phyloP scores from a whole-genome alignment of 768 basidiomycete genomes.

The Hypholoma sublateritium region DNA sequence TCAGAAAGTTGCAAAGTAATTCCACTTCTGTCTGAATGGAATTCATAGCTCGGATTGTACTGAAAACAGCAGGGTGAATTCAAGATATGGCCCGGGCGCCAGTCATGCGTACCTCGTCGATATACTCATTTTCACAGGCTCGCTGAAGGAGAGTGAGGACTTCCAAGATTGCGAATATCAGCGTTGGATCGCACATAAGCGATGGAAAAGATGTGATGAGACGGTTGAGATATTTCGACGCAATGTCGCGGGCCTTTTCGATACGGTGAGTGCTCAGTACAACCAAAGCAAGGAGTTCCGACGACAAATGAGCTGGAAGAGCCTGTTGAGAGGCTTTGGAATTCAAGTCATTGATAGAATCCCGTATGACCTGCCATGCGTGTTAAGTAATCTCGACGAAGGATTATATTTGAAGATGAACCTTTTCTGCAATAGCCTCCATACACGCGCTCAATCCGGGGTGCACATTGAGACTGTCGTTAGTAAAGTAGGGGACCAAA shows the following conservation, averaged over 20 bases:
- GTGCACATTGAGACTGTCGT: conserved; percentile 79
- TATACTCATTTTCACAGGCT: conserved; percentile 87
- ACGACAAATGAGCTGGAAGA: conserved; percentile 63
- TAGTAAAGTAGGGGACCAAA: conserved; percentile 83
- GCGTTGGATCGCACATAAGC: conserved; percentile 84
- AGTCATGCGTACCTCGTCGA: conserved; percentile 70
- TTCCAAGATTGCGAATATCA: conserved; percentile 90
- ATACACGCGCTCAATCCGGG: conserved; percentile 69
- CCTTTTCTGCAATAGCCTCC: conserved; percentile 87
- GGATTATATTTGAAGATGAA: conserved; percentile 20
- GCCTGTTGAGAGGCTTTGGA: conserved; percentile 77
- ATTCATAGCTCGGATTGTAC: conserved; percentile 89
- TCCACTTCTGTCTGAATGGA: conserved; percentile 72
- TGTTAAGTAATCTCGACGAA: not conserved
- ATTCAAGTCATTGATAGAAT: conserved; percentile 71
- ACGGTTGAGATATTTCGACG: conserved; percentile 79
- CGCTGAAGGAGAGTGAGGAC: conserved; percentile 85
- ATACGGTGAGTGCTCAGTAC: conserved; percentile 81
- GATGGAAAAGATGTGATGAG: conserved; percentile 92
- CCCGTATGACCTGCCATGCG: conserved; percentile 66
- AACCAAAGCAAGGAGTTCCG: conserved; percentile 75
- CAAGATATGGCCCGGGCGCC: not conserved
- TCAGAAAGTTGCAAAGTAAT: conserved; percentile 83
- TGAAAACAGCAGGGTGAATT: conserved; percentile 27
- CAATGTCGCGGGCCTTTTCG: conserved; percentile 77